Evolutionary conservation across 345 rosid species (phyloP).

Genomic region (Microcos paniculata): DNA sequence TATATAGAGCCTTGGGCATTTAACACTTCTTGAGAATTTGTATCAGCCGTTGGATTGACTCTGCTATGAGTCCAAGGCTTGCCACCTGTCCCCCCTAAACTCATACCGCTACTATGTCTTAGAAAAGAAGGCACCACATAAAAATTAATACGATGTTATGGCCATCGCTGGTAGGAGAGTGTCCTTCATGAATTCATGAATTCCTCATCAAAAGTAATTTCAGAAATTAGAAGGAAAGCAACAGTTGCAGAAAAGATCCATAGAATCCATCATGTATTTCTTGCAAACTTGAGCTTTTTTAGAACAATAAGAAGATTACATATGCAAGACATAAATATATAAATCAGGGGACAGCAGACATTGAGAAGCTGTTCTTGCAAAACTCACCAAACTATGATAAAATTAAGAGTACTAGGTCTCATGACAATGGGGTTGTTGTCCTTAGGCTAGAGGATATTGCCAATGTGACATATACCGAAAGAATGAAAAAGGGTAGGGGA

Average conservation of each 20-base stretch:
- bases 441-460: too few species aligned
- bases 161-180: too few species aligned
- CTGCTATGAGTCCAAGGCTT: not conserved
- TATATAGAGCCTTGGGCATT: not conserved
- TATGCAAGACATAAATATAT: too few species aligned
- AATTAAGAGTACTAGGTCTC: not conserved
- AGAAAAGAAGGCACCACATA: too few species aligned
- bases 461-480: too few species aligned
- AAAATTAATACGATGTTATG: too few species aligned
- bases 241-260: too few species aligned
- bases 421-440: too few species aligned
- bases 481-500: too few species aligned
- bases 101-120: not conserved
- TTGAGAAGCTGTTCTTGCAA: not conserved
- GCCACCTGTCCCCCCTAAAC: not conserved
- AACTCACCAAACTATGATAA: not conserved
- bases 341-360: not conserved
- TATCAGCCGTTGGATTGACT: not conserved
- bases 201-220: too few species aligned
- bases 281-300: not conserved
- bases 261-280: not conserved
- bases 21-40: not conserved
- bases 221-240: too few species aligned
- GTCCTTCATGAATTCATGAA: too few species aligned
- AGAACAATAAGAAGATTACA: not conserved